Evolutionary conservation across 2,329 filamentous ascomycete species (phyloP), one percentile per base, ranked within the genome.

Genomic region (Zarea fungicola): DNA sequence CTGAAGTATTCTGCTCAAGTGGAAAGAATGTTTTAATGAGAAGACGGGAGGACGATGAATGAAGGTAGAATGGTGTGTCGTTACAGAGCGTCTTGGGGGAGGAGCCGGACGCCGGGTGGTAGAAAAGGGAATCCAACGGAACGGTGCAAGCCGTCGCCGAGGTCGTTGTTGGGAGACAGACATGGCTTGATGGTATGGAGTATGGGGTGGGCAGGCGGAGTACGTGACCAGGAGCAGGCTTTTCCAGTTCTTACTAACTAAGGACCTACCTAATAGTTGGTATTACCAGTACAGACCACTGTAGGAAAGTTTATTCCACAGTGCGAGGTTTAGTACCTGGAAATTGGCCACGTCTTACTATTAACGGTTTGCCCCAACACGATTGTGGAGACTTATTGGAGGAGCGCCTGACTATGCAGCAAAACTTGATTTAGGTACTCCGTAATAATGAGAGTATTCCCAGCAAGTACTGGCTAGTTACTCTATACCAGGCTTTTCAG

Each of bases 71-170:
- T 11, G 25, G 29, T 29, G 37, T 48, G 45, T 36, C 23, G 21
- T 28, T 35, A 26, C 36, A 22, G 19, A 26, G n/a, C 29, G 36
- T 36, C 46, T 37, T 36, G 34, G 43, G 28, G 36, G 21, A 14
- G 40, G 36, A 31, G 34, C 28, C 37, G 46, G 46, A 37, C 31
- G 37, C 25, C 22, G 36, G 25, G 36, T 39, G 23, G 46, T 42
- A 36, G 37, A 42, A 36, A 29, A 42, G 29, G 46, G 29, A 48
- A 42, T 48, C 42, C 28, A 23, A 42, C 37, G 46, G 46, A 48
- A 48, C 46, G 42, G 46, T 48, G 46, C 46, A 37, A 48, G 29
- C 39, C 46, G 46, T 31, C 45, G 37, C 46, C 46, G 46, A 48
- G 46, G 46, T 48, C 46, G 31, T 48, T 25, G 37, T 22, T 26